Conservation (phyloP, 2,329 filamentous ascomycete species). For the Leptographium radiaticola region DNA sequence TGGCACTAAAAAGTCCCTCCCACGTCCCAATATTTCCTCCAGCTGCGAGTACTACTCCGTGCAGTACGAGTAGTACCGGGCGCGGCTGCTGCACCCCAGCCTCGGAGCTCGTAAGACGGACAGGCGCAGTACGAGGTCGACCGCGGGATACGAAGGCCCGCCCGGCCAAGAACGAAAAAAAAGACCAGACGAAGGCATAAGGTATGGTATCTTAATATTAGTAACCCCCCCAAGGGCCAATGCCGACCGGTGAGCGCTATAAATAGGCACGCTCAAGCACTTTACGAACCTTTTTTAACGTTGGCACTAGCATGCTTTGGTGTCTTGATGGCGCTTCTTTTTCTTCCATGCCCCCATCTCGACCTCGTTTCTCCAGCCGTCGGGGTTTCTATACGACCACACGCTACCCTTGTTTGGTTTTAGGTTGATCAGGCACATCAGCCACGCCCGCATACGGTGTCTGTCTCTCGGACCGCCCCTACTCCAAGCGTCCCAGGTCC, state of each 20-base stretch:
- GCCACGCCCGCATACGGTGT: background rate
- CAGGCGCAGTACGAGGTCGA: background rate
- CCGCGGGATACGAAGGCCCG: background rate
- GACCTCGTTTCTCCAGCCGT: background rate
- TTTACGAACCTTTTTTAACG: background rate
- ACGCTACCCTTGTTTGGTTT: background rate
- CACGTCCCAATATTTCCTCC: background rate
- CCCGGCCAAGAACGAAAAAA: background rate
- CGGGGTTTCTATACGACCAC: background rate
- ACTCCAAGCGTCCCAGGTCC: too few relatives aligned
- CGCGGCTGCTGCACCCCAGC: too few relatives aligned
- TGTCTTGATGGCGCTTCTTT: background rate
- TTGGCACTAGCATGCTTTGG: background rate
- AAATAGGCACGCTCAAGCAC: background rate
- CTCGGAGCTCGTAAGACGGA: background rate
- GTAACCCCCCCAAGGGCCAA: background rate
- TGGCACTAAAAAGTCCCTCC: background rate
- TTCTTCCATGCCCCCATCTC: background rate
- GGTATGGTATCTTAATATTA: background rate
- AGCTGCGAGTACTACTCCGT: background rate
- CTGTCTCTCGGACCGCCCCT: background rate
- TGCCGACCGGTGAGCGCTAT: background rate
- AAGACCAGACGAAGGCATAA: constrained; percentile 10
- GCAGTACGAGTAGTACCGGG: background rate
- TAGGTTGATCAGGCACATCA: background rate